A percentile compares a stretch with the other conserved stretches of the same genome.
Evolutionary conservation across 2,329 filamentous ascomycete genomes (phyloP).

Genomic region (Pseudogymnoascus sp.): DNA sequence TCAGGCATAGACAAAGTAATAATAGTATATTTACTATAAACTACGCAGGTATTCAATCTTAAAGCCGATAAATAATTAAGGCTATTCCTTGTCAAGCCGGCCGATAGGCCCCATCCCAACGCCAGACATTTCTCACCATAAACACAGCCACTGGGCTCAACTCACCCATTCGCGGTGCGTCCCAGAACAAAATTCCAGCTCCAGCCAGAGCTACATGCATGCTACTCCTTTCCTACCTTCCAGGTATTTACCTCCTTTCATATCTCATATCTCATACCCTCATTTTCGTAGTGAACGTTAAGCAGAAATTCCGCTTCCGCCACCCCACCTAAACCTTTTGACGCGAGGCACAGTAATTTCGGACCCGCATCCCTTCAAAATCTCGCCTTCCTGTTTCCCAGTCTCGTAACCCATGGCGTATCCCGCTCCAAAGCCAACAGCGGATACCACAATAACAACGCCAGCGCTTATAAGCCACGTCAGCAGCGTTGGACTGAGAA

Average conservation of each 20-base stretch:
- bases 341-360: conserved; percentile 28
- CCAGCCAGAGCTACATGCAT: not conserved
- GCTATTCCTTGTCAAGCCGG: not conserved
- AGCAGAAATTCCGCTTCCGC: conserved; percentile 7
- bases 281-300: conserved; percentile 1
- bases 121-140: not conserved
- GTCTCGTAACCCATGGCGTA: conserved; percentile 62
- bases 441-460: conserved; percentile 59
- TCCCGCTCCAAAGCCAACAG: conserved; percentile 61
- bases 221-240: not conserved
- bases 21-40: conserved; percentile 8
- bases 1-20: not conserved
- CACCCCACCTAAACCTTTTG: conserved; percentile 13
- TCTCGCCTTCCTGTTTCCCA: conserved; percentile 47
- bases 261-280: not conserved
- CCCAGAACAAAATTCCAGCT: not conserved
- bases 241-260: not conserved
- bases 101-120: not conserved
- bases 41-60: not conserved
- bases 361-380: conserved; percentile 30
- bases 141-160: not conserved
- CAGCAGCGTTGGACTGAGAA: conserved; percentile 52
- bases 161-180: not conserved
- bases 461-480: conserved; percentile 60
- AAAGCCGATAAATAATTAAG: not conserved